phyloP scores from a whole-genome alignment of 202 grass and related monocot genomes.

The Cymbopogon flexuosus region DNA sequence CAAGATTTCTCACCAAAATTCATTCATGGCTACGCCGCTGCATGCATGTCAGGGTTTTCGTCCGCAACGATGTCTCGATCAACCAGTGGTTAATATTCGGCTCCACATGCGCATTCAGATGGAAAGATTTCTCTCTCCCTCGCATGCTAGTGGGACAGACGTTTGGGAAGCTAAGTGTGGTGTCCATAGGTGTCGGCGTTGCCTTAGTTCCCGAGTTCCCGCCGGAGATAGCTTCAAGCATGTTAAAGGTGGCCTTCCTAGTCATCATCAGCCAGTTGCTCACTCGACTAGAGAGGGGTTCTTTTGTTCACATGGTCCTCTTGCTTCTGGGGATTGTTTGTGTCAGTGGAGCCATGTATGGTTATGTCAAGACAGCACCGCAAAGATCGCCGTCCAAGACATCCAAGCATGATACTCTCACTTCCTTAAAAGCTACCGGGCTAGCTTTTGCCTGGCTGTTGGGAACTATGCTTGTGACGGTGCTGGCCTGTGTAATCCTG shows the following conservation, averaged over 20 bases:
- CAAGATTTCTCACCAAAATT: too few relatives aligned
- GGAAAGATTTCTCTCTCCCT: neutral
- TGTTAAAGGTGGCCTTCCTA: neutral
- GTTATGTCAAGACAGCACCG: neutral
- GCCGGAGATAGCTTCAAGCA: neutral
- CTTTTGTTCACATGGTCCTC: neutral
- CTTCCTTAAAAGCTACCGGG: neutral
- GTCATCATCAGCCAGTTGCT: neutral
- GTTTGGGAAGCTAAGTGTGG: too few relatives aligned
- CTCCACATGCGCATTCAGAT: neutral
- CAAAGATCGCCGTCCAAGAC: too few relatives aligned
- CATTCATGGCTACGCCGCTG: too few relatives aligned
- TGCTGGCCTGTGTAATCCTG: neutral
- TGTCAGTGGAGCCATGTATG: neutral
- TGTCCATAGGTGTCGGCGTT: neutral
- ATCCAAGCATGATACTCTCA: neutral
- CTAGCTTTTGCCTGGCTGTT: neutral
- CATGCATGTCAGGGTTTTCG: neutral
- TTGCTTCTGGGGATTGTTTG: neutral
- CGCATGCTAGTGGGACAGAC: too few relatives aligned
- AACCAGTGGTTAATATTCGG: neutral
- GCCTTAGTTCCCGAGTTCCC: neutral
- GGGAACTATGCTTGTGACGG: neutral
- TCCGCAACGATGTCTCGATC: neutral
- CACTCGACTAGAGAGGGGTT: neutral